These are phyloP conservation scores for Musa beccarii DNA, from an alignment of 176 grass and related monocot genomes.

Conservation along the genomic window DNA sequence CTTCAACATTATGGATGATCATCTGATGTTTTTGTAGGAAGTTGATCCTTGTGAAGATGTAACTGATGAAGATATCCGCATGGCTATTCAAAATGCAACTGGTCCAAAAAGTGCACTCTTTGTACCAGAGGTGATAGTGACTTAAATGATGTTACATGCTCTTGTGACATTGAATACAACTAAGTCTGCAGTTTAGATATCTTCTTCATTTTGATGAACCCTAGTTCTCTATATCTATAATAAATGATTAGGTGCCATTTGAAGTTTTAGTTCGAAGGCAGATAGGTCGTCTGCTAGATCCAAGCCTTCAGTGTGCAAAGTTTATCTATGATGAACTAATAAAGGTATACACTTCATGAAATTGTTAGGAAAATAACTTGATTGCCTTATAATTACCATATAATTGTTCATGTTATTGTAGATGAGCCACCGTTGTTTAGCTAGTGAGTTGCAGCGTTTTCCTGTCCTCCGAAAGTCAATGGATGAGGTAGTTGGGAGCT, in stretches of 20 bases:
- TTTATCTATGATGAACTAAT: constrained; percentile 97
- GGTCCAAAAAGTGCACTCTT: constrained; percentile 86
- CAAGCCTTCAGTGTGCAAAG: constrained; percentile 90
- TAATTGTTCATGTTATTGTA: constrained; percentile 12
- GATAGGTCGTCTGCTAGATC: constrained; percentile 76
- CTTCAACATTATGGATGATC: constrained; percentile 1
- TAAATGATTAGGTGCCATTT: constrained; percentile 65
- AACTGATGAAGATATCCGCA: constrained; percentile 73
- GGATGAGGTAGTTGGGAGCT: constrained; percentile 93
- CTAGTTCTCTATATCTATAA: constrained; percentile 6
- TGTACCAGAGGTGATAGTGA: constrained; percentile 61
- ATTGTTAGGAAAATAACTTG: background rate
- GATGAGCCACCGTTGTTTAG: constrained; percentile 83
- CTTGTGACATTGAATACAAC: background rate
- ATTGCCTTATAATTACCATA: background rate
- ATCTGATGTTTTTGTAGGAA: constrained; percentile 47
- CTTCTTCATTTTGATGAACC: constrained; percentile 18
- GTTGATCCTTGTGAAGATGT: constrained; percentile 83
- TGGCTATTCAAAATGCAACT: constrained; percentile 73
- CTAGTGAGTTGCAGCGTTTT: constrained; percentile 79
- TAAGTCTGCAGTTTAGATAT: background rate
- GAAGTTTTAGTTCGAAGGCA: constrained; percentile 92
- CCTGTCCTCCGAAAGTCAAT: constrained; percentile 76
- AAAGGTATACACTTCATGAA: constrained; percentile 45
- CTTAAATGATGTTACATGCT: background rate